Base-by-base conservation (phyloP, 768 basidiomycete species). In the Boletellus ananas region DNA sequence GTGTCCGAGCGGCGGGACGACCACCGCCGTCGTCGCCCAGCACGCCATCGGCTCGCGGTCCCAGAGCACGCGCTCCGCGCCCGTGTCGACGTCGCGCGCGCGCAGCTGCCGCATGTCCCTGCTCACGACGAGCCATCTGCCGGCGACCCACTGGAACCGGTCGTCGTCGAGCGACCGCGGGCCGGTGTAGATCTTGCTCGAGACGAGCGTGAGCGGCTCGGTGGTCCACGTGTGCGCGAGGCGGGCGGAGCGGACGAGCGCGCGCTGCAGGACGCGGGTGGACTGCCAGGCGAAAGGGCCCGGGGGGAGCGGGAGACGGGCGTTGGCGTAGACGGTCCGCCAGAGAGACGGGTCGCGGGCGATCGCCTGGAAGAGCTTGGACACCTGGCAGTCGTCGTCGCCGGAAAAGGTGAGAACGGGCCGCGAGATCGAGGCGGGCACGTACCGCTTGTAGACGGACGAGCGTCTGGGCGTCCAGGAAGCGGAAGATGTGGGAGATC, bases 231-330 rank as follows among this genome's bases (percentile, higher is more conserved):
- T 29, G 12, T 21, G 45, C 17, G 47, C 51, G 25, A 60, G 41
- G 37, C 47, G 61, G 2, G 47, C 38, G 3, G 61, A 63, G 38
- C 35, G 8, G 25, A 61, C 36, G 48, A 61, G 61, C 8, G 55
- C 25, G 39, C 46, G 61, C 13, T 60, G 61, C 41, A 50, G 51
- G 29, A 51, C 54, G 23, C 7, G 47, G 14, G 6, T 50, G 21
- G 61, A 57, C 45, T 61, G 58, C 61, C 60, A 61, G 11, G 43
- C 10, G 6, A 54, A 61, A 2, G 55, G 55, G n/a, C 60, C 60
- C 0, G 58, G 50, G 16, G 58, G 60, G 34, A 58, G 61, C 4
- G 45, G 52, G 14, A 57, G 55, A 39, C 29, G 48, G 6, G 37
- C 9, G 7, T 18, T 43, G 33, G 58, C 1, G 20, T 63, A 60